Evolutionary conservation across 2,329 filamentous ascomycete genomes (phyloP), one percentile per base, ranked within the genome.

Genomic region (Tolypocladium tropicale): DNA sequence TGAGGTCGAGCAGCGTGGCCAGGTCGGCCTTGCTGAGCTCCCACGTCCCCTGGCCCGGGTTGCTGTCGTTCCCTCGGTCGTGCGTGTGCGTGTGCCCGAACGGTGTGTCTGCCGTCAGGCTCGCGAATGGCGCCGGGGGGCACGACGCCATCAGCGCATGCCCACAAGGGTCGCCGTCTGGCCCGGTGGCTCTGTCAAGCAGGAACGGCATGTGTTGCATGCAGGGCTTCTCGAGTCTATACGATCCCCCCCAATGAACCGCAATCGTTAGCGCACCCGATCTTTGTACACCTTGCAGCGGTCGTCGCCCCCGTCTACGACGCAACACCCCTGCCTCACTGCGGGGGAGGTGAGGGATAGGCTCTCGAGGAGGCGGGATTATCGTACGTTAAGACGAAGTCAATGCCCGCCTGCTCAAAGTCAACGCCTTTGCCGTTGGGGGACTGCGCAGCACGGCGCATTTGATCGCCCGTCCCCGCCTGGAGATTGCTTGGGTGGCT

Each of bases 121-220:
- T 76, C 53, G 74, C 65, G 57, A 80, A 79, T 3, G 79, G 77
- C 60, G 85, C 82, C 6, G 92, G 90, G 51, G 93, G 92, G 67
- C 90, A 95, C 18, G 88, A 89, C 18, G 90, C 89, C 93, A 97
- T 97, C 62, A 97, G 77, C 5, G 90, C 92, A 70, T 99, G 94
- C 43, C 93, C 94, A 61, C 89, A 93, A 46, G 89, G 78, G 57
- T 87, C 83, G 62, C 80, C 80, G 60, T 87, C 86, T 54, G 80
- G 76, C 55, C 83, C 77, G 63, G 68, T 73, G 55, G 76, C 73
- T 63, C 78, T 74, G 64, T 84, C 85, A 62, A 92, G 76, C 59
- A 95, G 78, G 73, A 86, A 89, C 63, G 90, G 89, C 74, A 93
- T 81, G 72, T 96, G 91, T 64, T 91, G 85, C 82, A 95, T 95